Evolutionary conservation across 257 asterid genomes (phyloP), one percentile per base, ranked within the genome.

Genomic region (Forsythia suspensa): DNA sequence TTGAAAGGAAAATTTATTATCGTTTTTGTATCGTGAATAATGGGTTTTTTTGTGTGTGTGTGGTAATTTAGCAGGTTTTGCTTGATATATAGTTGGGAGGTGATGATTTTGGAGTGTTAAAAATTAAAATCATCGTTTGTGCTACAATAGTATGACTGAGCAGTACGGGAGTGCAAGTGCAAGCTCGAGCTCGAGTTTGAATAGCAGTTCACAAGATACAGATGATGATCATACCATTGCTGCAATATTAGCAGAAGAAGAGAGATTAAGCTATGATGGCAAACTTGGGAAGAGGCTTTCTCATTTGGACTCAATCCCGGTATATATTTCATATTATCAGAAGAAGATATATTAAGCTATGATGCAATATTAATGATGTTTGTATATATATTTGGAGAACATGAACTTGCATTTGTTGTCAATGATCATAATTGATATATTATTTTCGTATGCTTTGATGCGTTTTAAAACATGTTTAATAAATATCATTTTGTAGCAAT

Each of bases 221-320:
- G 98, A 95, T 82, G 99, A 95, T 87, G 99, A 95, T 89, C 98
- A 89, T 44, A 87, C 97, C 42, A 93, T 95, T 84, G 99, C 97
- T 43, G 83, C 78, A 21, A 87, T 92, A 52, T 86, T 95, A 79
- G 97, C 93, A 3, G 93, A 90, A 83, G 98, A 93, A 12, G 97
- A 93, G 55, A 85, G 57, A 2, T 76, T 76, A 52, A 83, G 79
- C 70, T 34, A 79, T 76, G 92, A 85, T 61, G 86, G 86, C 63
- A 91, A 78, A 67, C 97, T 92, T 70, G 97, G 96, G 24, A 93
- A 84, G 85, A 87, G 96, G 89, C 97, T 95, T 67, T 93, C 99
- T 21, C 99, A 95, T 82, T 84, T 95, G 81, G 97, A 90, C 76
- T 95, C 99, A 4, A 92, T 95, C 51, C 96, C 98, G 85, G 98